These are phyloP conservation scores for Knufia fluminis DNA, from an alignment of 2,329 filamentous ascomycete species.

Conservation along the genomic window DNA sequence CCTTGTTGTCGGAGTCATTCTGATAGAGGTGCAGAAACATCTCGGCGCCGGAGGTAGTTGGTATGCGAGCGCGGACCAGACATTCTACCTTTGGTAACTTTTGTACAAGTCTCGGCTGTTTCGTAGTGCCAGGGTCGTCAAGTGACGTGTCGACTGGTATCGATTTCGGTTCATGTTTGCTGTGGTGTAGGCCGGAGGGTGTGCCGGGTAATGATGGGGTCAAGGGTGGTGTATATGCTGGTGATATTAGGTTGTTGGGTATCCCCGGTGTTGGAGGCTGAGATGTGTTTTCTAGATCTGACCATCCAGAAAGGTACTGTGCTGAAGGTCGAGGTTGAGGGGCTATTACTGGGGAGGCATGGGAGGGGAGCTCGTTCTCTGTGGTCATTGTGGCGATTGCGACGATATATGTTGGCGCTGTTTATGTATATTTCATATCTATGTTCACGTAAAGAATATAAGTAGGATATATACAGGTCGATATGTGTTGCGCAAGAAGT, in stretches of 20 bases:
- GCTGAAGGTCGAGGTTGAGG: conserved; percentile 28
- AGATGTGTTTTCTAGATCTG: conserved; percentile 20
- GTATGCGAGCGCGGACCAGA: conserved; percentile 87
- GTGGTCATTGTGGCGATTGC: conserved; percentile 6
- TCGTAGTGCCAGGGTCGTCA: conserved; percentile 32
- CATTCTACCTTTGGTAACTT: conserved; percentile 80
- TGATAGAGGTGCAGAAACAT: conserved; percentile 96
- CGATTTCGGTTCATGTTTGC: conserved; percentile 31
- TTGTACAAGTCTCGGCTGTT: conserved; percentile 63
- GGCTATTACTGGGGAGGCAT: conserved; percentile 43
- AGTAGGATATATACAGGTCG: not conserved
- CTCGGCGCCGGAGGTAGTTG: conserved; percentile 80
- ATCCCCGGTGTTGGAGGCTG: conserved; percentile 37
- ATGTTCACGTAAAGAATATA: not conserved
- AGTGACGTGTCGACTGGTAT: conserved; percentile 34
- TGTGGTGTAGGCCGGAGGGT: conserved; percentile 25
- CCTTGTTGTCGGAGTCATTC: conserved; percentile 88
- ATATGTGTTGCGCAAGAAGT: no score
- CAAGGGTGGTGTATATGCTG: conserved; percentile 41
- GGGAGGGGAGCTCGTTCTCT: conserved; percentile 41
- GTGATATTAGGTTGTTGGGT: conserved; percentile 46
- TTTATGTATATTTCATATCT: not conserved
- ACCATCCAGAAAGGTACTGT: conserved; percentile 22
- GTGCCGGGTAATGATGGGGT: conserved; percentile 32
- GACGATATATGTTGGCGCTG: not conserved